A percentile compares a stretch with the other conserved stretches of the same genome.
Conservation (phyloP, 257 asterid genomes). For the Pogostemon cablin region DNA sequence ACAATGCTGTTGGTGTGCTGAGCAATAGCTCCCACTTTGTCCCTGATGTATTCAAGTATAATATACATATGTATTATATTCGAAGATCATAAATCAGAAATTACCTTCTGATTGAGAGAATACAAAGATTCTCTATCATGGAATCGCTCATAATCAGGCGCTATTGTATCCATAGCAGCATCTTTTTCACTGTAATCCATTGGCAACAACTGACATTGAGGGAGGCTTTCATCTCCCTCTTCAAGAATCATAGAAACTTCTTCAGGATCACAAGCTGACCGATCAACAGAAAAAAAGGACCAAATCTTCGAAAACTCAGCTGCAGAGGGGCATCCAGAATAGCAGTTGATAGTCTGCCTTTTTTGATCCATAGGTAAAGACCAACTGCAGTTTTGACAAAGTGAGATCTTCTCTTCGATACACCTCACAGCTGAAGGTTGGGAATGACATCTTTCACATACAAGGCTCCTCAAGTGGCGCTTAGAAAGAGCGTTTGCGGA, state of each 20-base stretch:
- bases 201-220: slow-evolving; percentile 10
- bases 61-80: neutral
- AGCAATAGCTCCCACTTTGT: slow-evolving; percentile 38
- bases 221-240: slow-evolving; percentile 33
- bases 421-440: slow-evolving; percentile 57
- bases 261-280: slow-evolving; percentile 31
- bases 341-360: slow-evolving; percentile 50
- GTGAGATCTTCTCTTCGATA: slow-evolving; percentile 55
- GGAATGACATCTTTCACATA: slow-evolving; percentile 58
- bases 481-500: slow-evolving; percentile 67
- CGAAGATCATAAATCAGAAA: slow-evolving; percentile 23
- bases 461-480: slow-evolving; percentile 65
- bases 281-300: slow-evolving; percentile 51
- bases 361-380: slow-evolving; percentile 36
- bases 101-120: slow-evolving; percentile 44
- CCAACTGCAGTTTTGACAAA: slow-evolving; percentile 68
- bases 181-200: slow-evolving; percentile 36
- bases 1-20: slow-evolving; percentile 58
- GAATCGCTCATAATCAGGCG: slow-evolving; percentile 36
- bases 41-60: slow-evolving; percentile 34
- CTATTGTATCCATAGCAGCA: slow-evolving; percentile 40
- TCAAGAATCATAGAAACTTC: slow-evolving; percentile 30
- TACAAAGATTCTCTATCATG: slow-evolving; percentile 31
- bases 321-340: slow-evolving; percentile 73
- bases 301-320: slow-evolving; percentile 66